These are phyloP conservation scores for Puccinia polysora DNA, from an alignment of 1,284 basidiomycete genomes.

Conservation along the genomic window DNA sequence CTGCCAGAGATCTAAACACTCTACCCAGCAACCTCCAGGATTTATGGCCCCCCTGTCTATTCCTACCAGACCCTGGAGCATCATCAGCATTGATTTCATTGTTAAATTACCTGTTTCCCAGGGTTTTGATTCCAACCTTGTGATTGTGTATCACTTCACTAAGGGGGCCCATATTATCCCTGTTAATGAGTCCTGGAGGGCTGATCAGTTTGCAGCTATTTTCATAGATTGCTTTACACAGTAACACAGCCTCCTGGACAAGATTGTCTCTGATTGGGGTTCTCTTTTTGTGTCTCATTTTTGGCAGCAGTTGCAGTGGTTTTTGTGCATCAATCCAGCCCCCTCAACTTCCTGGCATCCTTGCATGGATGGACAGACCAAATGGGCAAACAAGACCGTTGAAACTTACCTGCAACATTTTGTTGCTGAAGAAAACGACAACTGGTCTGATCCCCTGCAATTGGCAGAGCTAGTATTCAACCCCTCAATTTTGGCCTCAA, in stretches of 20 bases:
- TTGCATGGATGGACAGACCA: slow-evolving; percentile 5
- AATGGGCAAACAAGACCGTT: not conserved
- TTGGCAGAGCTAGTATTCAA: slow-evolving; percentile 53
- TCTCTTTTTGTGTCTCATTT: slow-evolving; percentile 6
- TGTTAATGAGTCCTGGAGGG: not conserved
- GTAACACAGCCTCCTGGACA: slow-evolving; percentile 21
- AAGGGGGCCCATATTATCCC: slow-evolving; percentile 41
- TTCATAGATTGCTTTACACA: slow-evolving; percentile 21
- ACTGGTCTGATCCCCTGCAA: slow-evolving; percentile 45
- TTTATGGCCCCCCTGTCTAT: not conserved
- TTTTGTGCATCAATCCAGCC: not conserved
- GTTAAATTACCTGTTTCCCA: slow-evolving; percentile 36
- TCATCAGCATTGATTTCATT: slow-evolving; percentile 46
- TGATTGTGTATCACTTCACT: slow-evolving; percentile 47
- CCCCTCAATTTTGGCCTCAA: slow-evolving; percentile 50
- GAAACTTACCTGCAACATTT: slow-evolving; percentile 48
- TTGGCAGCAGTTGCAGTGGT: not conserved
- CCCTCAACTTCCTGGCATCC: slow-evolving; percentile 24
- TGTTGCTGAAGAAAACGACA: slow-evolving; percentile 41
- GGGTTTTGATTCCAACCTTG: slow-evolving; percentile 46
- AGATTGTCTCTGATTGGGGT: slow-evolving; percentile 7
- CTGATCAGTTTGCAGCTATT: not conserved
- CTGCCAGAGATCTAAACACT: not conserved
- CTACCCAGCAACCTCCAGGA: slow-evolving; percentile 1
- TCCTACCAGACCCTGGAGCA: slow-evolving; percentile 42